Percentiles rank a stretch among this genome's conserved stretches.
phyloP scores from a whole-genome alignment of 306 rosid genomes.

The Geum urbanum region DNA sequence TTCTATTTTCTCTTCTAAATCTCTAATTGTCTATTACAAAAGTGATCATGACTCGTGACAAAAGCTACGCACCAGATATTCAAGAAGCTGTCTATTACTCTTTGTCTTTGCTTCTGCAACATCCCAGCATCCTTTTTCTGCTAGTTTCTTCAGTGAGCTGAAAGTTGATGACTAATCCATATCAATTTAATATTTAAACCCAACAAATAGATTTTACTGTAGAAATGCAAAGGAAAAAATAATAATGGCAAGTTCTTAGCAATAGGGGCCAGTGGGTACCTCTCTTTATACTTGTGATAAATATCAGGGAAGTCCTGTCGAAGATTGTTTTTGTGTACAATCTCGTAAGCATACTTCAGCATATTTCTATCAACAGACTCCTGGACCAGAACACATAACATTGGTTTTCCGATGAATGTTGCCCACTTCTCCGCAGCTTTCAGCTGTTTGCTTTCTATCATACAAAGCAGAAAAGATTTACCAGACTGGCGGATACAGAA shows the following conservation, averaged over 20 bases:
- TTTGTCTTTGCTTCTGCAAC: constrained; percentile 85
- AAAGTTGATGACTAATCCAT: constrained; percentile 24
- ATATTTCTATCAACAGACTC: constrained; percentile 56
- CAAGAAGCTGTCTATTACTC: constrained; percentile 69
- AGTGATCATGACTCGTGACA: constrained; percentile 18
- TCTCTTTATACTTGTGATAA: constrained; percentile 71
- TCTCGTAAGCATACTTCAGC: constrained; percentile 69
- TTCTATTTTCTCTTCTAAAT: too few species aligned
- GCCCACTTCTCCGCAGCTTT: constrained; percentile 99
- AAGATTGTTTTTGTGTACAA: constrained; percentile 69
- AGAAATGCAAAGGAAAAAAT: constrained; percentile 1
- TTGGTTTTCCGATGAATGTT: constrained; percentile 75
- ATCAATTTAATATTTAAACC: background rate
- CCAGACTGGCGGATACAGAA: constrained; percentile 61
- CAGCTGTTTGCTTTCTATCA: constrained; percentile 63
- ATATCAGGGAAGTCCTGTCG: constrained; percentile 72
- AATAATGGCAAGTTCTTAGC: background rate
- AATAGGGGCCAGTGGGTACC: constrained; percentile 36
- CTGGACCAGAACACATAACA: constrained; percentile 61
- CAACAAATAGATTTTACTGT: too few species aligned
- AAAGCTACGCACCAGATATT: constrained; percentile 70
- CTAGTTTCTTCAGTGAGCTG: constrained; percentile 80
- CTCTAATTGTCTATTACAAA: background rate
- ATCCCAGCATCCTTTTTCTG: constrained; percentile 97
- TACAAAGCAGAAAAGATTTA: constrained; percentile 57